These are phyloP conservation scores for Fusarium torulosum DNA, from an alignment of 2,329 filamentous ascomycete genomes.

Conservation along the genomic window DNA sequence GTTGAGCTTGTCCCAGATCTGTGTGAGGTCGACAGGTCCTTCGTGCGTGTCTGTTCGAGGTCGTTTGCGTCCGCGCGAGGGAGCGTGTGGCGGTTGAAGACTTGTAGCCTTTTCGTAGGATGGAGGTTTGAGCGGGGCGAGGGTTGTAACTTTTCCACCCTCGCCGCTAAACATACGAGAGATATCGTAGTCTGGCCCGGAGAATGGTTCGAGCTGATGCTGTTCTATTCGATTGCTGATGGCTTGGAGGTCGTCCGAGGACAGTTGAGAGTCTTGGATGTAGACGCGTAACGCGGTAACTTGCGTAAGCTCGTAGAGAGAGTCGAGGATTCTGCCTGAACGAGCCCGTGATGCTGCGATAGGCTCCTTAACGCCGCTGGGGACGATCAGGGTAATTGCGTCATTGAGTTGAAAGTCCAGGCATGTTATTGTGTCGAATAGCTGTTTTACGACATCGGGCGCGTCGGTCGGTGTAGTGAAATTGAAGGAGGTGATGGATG, in stretches of 20 bases:
- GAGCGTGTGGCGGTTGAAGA: background rate
- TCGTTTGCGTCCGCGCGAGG: conserved; percentile 5
- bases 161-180: conserved; percentile 11
- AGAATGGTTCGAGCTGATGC: conserved; percentile 8
- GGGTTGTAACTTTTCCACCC: conserved; percentile 7
- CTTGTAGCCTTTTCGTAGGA: conserved; percentile 11
- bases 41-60: conserved; percentile 13
- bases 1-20: conserved; percentile 20
- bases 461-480: background rate
- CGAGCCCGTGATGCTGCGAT: conserved; percentile 8
- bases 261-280: background rate
- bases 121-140: conserved; percentile 2
- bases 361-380: conserved; percentile 11
- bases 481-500: conserved; percentile 16
- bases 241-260: background rate
- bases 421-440: background rate
- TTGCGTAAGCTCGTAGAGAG: background rate
- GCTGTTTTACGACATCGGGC: conserved; percentile 1
- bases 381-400: conserved; percentile 11
- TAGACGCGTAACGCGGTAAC: background rate
- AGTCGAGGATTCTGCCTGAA: conserved; percentile 18
- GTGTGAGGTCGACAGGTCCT: background rate
- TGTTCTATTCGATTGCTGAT: background rate
- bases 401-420: conserved; percentile 10
- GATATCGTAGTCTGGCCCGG: conserved; percentile 1